Conservation (phyloP, 2,329 filamentous ascomycete genomes). For the Amesomyces nigricolor region DNA sequence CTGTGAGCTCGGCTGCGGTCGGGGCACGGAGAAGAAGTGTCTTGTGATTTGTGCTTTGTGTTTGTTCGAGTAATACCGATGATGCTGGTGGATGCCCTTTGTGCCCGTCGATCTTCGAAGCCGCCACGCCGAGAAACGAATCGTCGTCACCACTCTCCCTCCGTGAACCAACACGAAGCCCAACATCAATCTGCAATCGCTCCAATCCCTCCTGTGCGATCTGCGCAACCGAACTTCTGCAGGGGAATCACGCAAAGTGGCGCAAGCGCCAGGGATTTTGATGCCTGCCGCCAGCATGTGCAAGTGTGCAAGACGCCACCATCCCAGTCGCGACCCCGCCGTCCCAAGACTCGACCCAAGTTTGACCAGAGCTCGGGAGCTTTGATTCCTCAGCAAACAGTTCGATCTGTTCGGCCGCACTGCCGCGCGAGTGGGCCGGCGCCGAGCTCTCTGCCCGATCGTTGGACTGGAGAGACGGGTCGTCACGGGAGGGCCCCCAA, state of each 20-base stretch:
- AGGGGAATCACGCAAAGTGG: conserved; percentile 20
- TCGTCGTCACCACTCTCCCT: too few relatives aligned
- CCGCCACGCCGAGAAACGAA: too few relatives aligned
- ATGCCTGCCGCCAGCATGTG: not conserved
- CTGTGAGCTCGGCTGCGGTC: conserved; percentile 21
- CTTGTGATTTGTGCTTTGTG: too few relatives aligned
- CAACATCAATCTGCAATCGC: not conserved
- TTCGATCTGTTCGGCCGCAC: not conserved
- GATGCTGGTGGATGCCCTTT: not conserved
- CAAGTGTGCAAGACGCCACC: not conserved
- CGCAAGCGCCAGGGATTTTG: conserved; percentile 10
- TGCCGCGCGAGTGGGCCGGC: not conserved
- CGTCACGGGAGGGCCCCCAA: not conserved
- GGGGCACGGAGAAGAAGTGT: conserved; percentile 23
- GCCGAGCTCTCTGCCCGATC: conserved; percentile 9
- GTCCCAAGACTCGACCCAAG: not conserved
- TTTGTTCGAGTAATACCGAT: too few relatives aligned
- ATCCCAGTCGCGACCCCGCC: not conserved
- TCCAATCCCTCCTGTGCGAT: not conserved
- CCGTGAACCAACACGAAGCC: not conserved
- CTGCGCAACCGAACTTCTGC: not conserved
- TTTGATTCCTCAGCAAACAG: conserved; percentile 10
- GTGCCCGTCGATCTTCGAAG: too few relatives aligned
- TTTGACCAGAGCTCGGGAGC: not conserved
- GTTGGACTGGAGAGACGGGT: not conserved